These are phyloP conservation scores for Fusarium sarcochroum DNA, from an alignment of 2,329 filamentous ascomycete species.

Conservation along the genomic window DNA sequence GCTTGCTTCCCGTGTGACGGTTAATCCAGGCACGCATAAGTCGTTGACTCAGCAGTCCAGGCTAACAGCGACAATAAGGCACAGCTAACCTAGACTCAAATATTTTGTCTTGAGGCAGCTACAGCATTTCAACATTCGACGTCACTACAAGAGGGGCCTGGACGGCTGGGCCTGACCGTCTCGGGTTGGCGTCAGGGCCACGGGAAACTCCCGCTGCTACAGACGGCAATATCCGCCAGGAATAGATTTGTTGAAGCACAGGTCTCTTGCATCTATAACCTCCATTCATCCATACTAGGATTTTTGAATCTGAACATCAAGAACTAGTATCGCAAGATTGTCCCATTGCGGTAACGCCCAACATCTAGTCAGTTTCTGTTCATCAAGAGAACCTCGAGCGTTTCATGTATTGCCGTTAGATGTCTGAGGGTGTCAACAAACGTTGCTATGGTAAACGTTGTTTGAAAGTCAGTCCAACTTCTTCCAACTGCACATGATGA, in stretches of 20 bases:
- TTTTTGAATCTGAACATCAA: not conserved
- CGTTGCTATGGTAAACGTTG: not conserved
- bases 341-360: not conserved
- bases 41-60: constrained; percentile 21
- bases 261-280: not conserved
- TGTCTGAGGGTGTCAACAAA: not conserved
- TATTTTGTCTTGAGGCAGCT: not conserved
- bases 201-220: constrained; percentile 28
- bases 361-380: not conserved
- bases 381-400: not conserved
- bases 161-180: not conserved
- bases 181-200: constrained; percentile 24
- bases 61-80: not conserved
- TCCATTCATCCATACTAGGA: not conserved
- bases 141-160: constrained; percentile 16
- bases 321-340: constrained; percentile 7
- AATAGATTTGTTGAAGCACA: not conserved
- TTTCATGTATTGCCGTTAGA: not conserved
- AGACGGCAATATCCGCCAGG: constrained; percentile 29
- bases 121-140: constrained; percentile 4
- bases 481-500: not conserved
- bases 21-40: constrained; percentile 16
- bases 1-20: constrained; percentile 19
- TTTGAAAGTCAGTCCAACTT: not conserved
- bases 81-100: constrained; percentile 18